A percentile compares a stretch with the other conserved stretches of the same genome.
These are phyloP conservation scores for Acacia confusa DNA, from an alignment of 306 rosid species.

Conservation along the genomic window DNA sequence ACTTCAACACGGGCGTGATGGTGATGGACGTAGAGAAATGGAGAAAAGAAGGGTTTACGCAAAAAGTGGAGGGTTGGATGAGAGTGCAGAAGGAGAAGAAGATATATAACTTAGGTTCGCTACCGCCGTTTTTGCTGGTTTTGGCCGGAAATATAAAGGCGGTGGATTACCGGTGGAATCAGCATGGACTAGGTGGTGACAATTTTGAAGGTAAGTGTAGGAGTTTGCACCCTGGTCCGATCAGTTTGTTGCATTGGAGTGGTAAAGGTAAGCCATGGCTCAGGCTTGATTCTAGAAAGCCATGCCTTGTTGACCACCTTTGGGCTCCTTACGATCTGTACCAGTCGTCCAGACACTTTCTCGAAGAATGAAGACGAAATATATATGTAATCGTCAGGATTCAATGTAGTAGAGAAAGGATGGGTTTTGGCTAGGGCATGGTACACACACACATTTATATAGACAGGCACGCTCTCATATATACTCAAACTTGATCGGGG, in stretches of 20 bases:
- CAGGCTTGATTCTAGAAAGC: constrained; percentile 64
- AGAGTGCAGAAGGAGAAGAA: constrained; percentile 55
- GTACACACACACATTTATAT: not conserved
- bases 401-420: not conserved
- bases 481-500: not conserved
- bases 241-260: constrained; percentile 75
- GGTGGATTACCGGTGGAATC: constrained; percentile 76
- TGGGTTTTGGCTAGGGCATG: not conserved
- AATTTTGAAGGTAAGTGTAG: constrained; percentile 68
- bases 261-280: constrained; percentile 83
- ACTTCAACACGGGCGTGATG: constrained; percentile 79
- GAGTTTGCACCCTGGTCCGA: constrained; percentile 64
- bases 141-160: constrained; percentile 67
- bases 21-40: constrained; percentile 68
- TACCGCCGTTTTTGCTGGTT: constrained; percentile 69
- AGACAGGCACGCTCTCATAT: not conserved
- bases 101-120: constrained; percentile 63
- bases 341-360: constrained; percentile 47
- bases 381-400: not conserved
- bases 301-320: constrained; percentile 56
- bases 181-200: constrained; percentile 78
- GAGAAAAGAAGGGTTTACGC: constrained; percentile 53
- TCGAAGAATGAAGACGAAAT: constrained; percentile 46
- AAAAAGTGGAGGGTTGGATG: constrained; percentile 72
- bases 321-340: constrained; percentile 77